Conservation (phyloP, 2,329 filamentous ascomycete species). For the Diaporthe ilicicola region DNA sequence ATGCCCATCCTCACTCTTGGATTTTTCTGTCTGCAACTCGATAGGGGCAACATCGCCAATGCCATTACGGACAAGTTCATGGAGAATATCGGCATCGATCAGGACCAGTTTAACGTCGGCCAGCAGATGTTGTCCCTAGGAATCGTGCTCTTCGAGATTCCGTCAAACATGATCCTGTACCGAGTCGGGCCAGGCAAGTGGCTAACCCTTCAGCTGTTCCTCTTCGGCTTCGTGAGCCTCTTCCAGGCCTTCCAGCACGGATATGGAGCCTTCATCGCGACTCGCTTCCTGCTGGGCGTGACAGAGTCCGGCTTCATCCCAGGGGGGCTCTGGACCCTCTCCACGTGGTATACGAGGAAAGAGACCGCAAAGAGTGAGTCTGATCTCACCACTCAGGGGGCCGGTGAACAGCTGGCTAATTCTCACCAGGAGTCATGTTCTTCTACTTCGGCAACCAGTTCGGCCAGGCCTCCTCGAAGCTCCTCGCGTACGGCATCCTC, state of each 20-base stretch:
- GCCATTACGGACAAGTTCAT: slow-evolving; percentile 61
- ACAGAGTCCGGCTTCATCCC: slow-evolving; percentile 56
- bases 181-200: slow-evolving; percentile 46
- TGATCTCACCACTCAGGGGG: no score
- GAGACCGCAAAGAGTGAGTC: slow-evolving; percentile 58
- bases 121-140: slow-evolving; percentile 59
- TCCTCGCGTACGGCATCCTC: slow-evolving; percentile 53
- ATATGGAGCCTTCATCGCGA: slow-evolving; percentile 47
- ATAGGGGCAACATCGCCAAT: slow-evolving; percentile 45
- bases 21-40: slow-evolving; percentile 33
- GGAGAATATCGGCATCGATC: slow-evolving; percentile 56
- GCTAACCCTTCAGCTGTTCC: slow-evolving; percentile 31
- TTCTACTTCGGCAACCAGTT: slow-evolving; percentile 56
- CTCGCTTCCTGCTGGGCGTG: slow-evolving; percentile 47
- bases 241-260: slow-evolving; percentile 51
- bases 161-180: slow-evolving; percentile 41
- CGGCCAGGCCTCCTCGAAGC: slow-evolving; percentile 49
- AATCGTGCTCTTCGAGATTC: slow-evolving; percentile 55
- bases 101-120: slow-evolving; percentile 60
- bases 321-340: slow-evolving; percentile 56
- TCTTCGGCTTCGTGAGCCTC: slow-evolving; percentile 46
- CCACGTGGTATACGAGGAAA: slow-evolving; percentile 55
- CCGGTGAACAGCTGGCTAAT: no score
- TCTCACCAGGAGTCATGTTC: slow-evolving; percentile 51
- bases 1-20: slow-evolving; percentile 30